A percentile compares a stretch with the other conserved stretches of the same genome.
Evolutionary conservation across 163 green algal species (phyloP).

Genomic region (Scenedesmus sp.): DNA sequence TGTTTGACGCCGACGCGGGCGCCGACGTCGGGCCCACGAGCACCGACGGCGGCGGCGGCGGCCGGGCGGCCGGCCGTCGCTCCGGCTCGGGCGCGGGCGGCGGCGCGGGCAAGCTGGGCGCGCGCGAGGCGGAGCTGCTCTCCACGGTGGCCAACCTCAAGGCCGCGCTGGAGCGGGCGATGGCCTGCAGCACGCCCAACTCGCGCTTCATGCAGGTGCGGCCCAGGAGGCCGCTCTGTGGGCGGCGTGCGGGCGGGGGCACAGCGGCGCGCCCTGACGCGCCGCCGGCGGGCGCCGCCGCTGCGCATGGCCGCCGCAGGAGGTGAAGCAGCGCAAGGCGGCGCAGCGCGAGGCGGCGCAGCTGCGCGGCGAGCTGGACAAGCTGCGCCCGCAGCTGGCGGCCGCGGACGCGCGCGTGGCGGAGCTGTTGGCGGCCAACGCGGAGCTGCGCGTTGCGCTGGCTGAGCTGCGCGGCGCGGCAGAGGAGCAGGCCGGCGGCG

Average conservation of each 20-base stretch:
- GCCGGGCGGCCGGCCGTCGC: background rate
- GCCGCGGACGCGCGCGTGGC: conserved; percentile 45
- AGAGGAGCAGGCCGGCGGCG: conserved; percentile 32
- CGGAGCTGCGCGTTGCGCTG: conserved; percentile 44
- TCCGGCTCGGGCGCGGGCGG: background rate
- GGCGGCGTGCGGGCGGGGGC: too few species aligned
- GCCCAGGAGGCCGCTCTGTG: background rate
- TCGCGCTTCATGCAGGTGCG: conserved; percentile 72
- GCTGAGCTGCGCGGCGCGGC: too few species aligned
- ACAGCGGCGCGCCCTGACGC: background rate
- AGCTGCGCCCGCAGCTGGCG: conserved; percentile 48
- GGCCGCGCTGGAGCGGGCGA: conserved; percentile 65
- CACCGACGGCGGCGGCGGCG: conserved; percentile 6
- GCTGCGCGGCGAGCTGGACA: conserved; percentile 49
- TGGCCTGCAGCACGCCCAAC: conserved; percentile 55
- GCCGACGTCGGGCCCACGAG: background rate
- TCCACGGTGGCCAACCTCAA: conserved; percentile 70
- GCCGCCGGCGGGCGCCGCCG: too few species aligned
- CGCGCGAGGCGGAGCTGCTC: conserved; percentile 67
- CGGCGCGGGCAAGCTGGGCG: conserved; percentile 26
- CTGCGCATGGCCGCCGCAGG: conserved; percentile 37
- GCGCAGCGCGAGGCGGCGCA: conserved; percentile 46
- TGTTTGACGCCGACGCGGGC: conserved; percentile 48
- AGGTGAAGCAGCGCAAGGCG: conserved; percentile 68
- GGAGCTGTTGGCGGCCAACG: conserved; percentile 61